Conservation (phyloP, 495 filamentous ascomycete genomes). For the Chaetomium fimeti region DNA sequence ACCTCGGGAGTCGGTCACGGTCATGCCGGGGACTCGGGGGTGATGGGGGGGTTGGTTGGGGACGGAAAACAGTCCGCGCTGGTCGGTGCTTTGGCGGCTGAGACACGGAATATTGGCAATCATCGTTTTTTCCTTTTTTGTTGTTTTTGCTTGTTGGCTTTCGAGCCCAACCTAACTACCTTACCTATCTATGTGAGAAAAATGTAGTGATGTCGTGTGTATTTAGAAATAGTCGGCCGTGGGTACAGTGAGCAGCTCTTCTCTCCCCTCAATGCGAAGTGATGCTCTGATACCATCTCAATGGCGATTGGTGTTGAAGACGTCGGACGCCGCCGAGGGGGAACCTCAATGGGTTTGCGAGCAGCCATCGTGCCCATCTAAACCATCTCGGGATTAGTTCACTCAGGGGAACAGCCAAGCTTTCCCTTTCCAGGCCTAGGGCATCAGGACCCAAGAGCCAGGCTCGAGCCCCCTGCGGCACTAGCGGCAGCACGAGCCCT, state of each 20-base stretch:
- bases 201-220: no score
- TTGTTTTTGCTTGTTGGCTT: no score
- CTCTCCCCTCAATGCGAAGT: no score
- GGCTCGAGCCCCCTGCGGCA: constrained; percentile 6
- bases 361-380: not conserved
- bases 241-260: no score
- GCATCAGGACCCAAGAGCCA: not conserved
- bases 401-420: not conserved
- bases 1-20: no score
- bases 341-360: no score
- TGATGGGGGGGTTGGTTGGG: not conserved
- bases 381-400: not conserved
- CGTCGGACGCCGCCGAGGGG: no score
- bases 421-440: not conserved
- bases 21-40: not conserved
- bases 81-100: constrained; percentile 2
- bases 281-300: no score
- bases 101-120: not conserved
- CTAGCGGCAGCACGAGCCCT: constrained; percentile 11
- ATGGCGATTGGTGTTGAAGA: no score
- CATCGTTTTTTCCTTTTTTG: not conserved
- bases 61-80: not conserved
- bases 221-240: no score
- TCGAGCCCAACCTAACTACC: no score
- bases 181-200: no score